Conservation (phyloP, 169 alveolate species). For the Blepharisma undulans region DNA sequence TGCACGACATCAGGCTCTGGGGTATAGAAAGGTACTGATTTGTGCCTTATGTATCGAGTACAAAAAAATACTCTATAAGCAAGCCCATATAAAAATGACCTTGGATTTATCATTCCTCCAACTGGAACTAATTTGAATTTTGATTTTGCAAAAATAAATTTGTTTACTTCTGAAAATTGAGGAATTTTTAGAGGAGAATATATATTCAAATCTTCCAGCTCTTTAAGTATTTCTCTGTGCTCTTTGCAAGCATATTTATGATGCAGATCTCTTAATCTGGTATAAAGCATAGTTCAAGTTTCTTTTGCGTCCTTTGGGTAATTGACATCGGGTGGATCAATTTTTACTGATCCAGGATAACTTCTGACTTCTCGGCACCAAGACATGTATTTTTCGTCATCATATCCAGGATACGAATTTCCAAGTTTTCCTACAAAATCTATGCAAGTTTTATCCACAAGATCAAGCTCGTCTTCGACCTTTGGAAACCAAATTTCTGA, state of each 20-base stretch:
- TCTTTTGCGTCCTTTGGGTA: neutral
- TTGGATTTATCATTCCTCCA: slow-evolving; percentile 69
- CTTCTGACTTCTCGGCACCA: neutral
- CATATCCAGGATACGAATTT: neutral
- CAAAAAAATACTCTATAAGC: slow-evolving; percentile 71
- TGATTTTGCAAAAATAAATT: slow-evolving; percentile 50
- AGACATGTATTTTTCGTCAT: neutral
- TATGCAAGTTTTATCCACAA: neutral
- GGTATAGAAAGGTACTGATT: slow-evolving; percentile 66
- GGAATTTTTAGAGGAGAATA: neutral
- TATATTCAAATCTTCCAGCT: neutral
- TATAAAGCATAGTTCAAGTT: neutral
- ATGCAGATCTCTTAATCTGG: neutral
- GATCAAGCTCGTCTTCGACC: neutral
- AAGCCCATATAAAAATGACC: slow-evolving; percentile 72
- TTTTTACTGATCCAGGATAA: neutral
- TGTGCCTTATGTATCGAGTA: slow-evolving; percentile 74
- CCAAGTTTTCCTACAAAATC: neutral
- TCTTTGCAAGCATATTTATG: neutral
- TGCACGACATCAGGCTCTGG: slow-evolving; percentile 82
- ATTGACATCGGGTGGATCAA: neutral
- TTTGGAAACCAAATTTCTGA: neutral
- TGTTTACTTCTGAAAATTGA: neutral
- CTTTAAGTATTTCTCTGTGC: neutral
- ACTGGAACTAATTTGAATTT: slow-evolving; percentile 73